phyloP scores from a whole-genome alignment of 2,329 filamentous ascomycete genomes.

The Neophaeococcomyces mojaviensis region DNA sequence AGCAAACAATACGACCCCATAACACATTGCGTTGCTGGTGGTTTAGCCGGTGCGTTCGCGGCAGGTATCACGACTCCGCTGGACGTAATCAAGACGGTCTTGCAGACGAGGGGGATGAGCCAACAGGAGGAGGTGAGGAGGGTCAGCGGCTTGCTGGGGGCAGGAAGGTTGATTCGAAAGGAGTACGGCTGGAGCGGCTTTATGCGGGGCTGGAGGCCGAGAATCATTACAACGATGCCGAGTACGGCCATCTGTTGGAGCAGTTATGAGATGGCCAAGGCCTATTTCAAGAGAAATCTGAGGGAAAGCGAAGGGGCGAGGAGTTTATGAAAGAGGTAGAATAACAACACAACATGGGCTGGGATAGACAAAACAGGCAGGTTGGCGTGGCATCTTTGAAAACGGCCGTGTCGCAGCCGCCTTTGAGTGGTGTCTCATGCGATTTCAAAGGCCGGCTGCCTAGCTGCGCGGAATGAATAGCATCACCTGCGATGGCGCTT shows the following conservation, averaged over 20 bases:
- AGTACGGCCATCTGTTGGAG: constrained; percentile 99
- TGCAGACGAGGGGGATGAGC: constrained; percentile 85
- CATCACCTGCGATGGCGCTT: too few species aligned
- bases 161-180: constrained; percentile 71
- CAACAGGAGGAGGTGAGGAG: constrained; percentile 71
- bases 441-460: too few species aligned
- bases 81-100: constrained; percentile 95
- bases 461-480: too few species aligned
- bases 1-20: constrained; percentile 72
- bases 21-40: constrained; percentile 88
- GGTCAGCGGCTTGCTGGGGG: constrained; percentile 74
- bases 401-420: too few species aligned
- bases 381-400: too few species aligned
- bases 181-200: constrained; percentile 82
- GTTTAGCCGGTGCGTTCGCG: constrained; percentile 84
- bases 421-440: too few species aligned
- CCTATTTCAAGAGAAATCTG: constrained; percentile 49
- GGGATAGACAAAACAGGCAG: too few species aligned
- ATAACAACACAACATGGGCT: too few species aligned
- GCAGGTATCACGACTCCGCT: constrained; percentile 91
- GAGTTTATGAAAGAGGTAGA: background rate
- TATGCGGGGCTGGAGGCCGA: constrained; percentile 83
- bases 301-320: constrained; percentile 23
- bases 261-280: constrained; percentile 56
- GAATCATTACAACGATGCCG: constrained; percentile 93